phyloP scores from a whole-genome alignment of 2,329 filamentous ascomycete species.

The Harringtonia aguacate region DNA sequence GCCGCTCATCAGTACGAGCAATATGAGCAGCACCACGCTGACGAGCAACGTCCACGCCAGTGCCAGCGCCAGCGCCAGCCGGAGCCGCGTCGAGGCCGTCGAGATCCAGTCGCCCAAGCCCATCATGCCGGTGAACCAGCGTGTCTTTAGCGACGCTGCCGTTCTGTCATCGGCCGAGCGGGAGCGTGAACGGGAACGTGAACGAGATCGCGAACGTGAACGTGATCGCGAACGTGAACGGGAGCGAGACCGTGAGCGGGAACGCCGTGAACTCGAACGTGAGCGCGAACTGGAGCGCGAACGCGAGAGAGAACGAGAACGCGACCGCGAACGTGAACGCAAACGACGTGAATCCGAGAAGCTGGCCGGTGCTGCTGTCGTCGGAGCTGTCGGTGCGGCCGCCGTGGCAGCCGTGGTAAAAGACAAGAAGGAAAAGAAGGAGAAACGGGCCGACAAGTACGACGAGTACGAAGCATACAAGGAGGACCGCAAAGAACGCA shows the following conservation, averaged over 20 bases:
- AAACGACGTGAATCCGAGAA: background rate
- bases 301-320: background rate
- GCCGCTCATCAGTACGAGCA: no score
- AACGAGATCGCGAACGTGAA: background rate
- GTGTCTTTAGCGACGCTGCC: constrained; percentile 46
- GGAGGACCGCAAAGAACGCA: constrained; percentile 10
- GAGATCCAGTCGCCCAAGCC: constrained; percentile 82
- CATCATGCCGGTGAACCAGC: constrained; percentile 58
- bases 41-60: background rate
- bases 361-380: no score
- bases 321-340: constrained; percentile 1
- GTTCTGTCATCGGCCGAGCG: constrained; percentile 13
- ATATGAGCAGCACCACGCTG: no score
- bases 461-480: constrained; percentile 13
- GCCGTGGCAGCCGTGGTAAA: no score
- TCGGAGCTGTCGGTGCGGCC: no score
- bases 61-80: background rate
- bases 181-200: constrained; percentile 14
- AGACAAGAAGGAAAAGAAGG: no score
- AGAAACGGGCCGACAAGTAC: background rate
- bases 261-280: background rate
- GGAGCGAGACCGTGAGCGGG: background rate
- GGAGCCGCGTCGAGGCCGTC: background rate
- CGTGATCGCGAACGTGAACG: background rate
- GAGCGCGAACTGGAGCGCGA: constrained; percentile 3